phyloP scores from a whole-genome alignment of 2,329 filamentous ascomycete species.

The Ceratocystis lukuohia region DNA sequence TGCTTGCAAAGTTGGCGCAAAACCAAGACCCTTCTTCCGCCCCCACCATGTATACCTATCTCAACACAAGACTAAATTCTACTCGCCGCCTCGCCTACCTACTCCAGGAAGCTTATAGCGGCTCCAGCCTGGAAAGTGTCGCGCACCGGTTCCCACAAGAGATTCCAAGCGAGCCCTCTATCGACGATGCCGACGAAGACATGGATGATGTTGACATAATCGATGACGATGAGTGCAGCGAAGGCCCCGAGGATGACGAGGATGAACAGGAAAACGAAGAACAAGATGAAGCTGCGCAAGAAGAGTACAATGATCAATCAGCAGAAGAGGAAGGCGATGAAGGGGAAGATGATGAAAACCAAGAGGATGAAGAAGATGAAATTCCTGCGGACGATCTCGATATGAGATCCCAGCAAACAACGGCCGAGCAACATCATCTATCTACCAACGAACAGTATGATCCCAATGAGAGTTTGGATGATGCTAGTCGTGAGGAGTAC shows the following conservation, averaged over 20 bases:
- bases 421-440: constrained; percentile 21
- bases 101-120: constrained; percentile 31
- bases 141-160: constrained; percentile 28
- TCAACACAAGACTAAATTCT: constrained; percentile 31
- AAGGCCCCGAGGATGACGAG: constrained; percentile 21
- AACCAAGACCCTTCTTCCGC: constrained; percentile 32
- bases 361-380: constrained; percentile 18
- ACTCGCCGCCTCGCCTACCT: constrained; percentile 30
- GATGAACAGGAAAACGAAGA: constrained; percentile 20
- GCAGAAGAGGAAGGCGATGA: constrained; percentile 20
- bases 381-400: constrained; percentile 19
- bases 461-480: constrained; percentile 23
- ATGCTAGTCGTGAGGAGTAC: constrained; percentile 15
- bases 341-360: constrained; percentile 18
- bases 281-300: constrained; percentile 13
- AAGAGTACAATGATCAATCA: constrained; percentile 19
- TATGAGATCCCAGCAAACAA: constrained; percentile 19
- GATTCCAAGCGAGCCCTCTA: constrained; percentile 23
- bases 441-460: constrained; percentile 27
- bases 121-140: constrained; percentile 32
- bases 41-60: constrained; percentile 31
- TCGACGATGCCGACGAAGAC: constrained; percentile 22
- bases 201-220: constrained; percentile 17
- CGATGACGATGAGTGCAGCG: constrained; percentile 21
- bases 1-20: constrained; percentile 32